Evolutionary conservation across 2,329 filamentous ascomycete genomes (phyloP).

Genomic region (Nothophoma quercina): DNA sequence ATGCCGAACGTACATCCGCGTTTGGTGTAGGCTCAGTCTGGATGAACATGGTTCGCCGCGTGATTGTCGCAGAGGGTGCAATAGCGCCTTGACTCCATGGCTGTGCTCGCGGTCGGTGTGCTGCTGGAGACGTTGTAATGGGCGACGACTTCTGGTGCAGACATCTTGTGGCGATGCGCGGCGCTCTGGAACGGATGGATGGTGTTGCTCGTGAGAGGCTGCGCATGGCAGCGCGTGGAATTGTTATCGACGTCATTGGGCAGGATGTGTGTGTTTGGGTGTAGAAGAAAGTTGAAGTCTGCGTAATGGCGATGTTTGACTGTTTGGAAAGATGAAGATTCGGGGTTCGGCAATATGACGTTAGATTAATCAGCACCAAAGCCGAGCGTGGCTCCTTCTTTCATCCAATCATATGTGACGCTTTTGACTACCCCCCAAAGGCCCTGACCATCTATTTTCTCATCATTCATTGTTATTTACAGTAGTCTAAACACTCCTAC

Average conservation of each 20-base stretch:
- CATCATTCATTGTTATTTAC: no score
- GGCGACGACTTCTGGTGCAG: conserved; percentile 45
- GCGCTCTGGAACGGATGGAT: conserved; percentile 29
- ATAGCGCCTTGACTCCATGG: conserved; percentile 30
- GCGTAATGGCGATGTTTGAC: conserved; percentile 24
- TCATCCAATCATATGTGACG: background rate
- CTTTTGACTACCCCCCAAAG: conserved; percentile 5
- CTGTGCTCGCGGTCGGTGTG: conserved; percentile 40
- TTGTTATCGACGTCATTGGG: conserved; percentile 38
- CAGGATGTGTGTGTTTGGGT: background rate
- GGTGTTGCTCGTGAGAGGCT: conserved; percentile 35
- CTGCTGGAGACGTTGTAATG: conserved; percentile 41
- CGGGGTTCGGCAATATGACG: conserved; percentile 32
- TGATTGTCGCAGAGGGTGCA: conserved; percentile 20
- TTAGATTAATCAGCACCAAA: conserved; percentile 32
- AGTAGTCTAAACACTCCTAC: no score
- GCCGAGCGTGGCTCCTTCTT: background rate
- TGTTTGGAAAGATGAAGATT: conserved; percentile 8
- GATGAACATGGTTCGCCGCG: conserved; percentile 85
- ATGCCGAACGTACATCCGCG: conserved; percentile 68
- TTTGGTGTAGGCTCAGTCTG: conserved; percentile 96
- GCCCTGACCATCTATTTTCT: no score
- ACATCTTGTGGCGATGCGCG: conserved; percentile 44
- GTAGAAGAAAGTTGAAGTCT: background rate
- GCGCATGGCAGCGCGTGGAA: conserved; percentile 41